A percentile compares a stretch with the other conserved stretches of the same genome.
These are phyloP conservation scores for Epichloe gansuensis DNA, from an alignment of 2,329 filamentous ascomycete genomes.

Conservation along the genomic window DNA sequence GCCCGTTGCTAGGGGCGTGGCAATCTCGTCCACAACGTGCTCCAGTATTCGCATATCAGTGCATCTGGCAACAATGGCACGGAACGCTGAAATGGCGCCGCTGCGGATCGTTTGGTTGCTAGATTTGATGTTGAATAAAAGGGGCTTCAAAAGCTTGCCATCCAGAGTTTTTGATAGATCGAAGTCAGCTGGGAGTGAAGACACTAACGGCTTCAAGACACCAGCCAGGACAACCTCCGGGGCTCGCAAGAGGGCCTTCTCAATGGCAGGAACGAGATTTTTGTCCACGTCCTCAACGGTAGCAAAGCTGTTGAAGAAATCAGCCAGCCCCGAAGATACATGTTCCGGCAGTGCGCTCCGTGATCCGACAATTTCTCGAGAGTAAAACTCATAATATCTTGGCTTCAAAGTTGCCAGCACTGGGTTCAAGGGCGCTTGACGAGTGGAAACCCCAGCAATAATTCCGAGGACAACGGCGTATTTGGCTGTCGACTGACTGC, in stretches of 20 bases:
- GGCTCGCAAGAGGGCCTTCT: constrained; percentile 78
- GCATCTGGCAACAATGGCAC: constrained; percentile 51
- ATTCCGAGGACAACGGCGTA: constrained; percentile 73
- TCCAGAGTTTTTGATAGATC: constrained; percentile 69
- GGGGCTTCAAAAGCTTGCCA: constrained; percentile 66
- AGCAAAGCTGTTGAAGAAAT: constrained; percentile 73
- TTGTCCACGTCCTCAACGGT: constrained; percentile 62
- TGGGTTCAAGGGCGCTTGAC: constrained; percentile 51
- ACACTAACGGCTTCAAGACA: constrained; percentile 61
- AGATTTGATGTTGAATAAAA: constrained; percentile 85
- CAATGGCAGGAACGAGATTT: constrained; percentile 67
- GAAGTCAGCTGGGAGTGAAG: constrained; percentile 53
- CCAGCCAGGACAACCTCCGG: constrained; percentile 82
- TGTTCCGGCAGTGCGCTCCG: constrained; percentile 58
- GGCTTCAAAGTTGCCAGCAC: constrained; percentile 53
- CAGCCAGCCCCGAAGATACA: constrained; percentile 58
- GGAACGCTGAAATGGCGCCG: constrained; percentile 65
- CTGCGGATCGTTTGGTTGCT: constrained; percentile 67
- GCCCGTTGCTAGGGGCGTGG: constrained; percentile 65
- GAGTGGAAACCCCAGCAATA: constrained; percentile 73
- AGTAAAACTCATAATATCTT: constrained; percentile 71
- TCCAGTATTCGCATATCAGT: constrained; percentile 44
- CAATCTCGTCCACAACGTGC: constrained; percentile 64
- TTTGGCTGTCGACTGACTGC: constrained; percentile 47
- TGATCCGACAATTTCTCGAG: constrained; percentile 74